Base-by-base conservation (phyloP, 176 grass and related monocot genomes). In the Triticum monococcum region DNA sequence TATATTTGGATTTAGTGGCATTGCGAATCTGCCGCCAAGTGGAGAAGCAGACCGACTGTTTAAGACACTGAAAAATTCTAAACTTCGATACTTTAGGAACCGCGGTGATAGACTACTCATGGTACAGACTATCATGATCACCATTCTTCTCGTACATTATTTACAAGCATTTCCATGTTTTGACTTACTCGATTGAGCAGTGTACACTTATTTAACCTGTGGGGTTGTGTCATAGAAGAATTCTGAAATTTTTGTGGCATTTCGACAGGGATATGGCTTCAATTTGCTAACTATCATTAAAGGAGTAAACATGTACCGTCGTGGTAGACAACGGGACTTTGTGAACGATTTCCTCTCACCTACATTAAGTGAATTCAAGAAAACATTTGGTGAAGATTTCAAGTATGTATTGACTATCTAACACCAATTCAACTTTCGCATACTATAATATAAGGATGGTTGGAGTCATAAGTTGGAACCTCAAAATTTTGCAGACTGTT, bases 251-350 rank as follows among this genome's bases (percentile, higher is more conserved):
- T 0, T 41, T 33, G 26, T 41, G 38, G 10, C 78, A 84, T 8
- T 64, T 85, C 26, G 63, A 64, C 93, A 95, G 93, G 91, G 92
- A 67, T 89, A 87, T 80, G 89, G 89, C 32, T 72, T 95, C 68
- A 95, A 95, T 81, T 37, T 95, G 50, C 52, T 95, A 81, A 82
- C 84, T 79, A 77, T 92, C 60, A 87, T 95, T 73, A 95, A 95
- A 89, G 93, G 77, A 35, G 66, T 81, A 35, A 72, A 24, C 38
- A 89, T 89, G 81, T 95, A 95, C 80, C 94, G 91, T 22, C 86
- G 60, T 72, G 83, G 85, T 9, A 80, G 38, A 83, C 91, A 85
- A 80, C 24, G 68, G 79, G 90, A 95, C 52, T 24, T 45, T 4
- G 74, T 92, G 16, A 82, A 50, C 18, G 93, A 95, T 95, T 92